phyloP scores from a whole-genome alignment of 1,284 basidiomycete species.

The Mycena citricolor region DNA sequence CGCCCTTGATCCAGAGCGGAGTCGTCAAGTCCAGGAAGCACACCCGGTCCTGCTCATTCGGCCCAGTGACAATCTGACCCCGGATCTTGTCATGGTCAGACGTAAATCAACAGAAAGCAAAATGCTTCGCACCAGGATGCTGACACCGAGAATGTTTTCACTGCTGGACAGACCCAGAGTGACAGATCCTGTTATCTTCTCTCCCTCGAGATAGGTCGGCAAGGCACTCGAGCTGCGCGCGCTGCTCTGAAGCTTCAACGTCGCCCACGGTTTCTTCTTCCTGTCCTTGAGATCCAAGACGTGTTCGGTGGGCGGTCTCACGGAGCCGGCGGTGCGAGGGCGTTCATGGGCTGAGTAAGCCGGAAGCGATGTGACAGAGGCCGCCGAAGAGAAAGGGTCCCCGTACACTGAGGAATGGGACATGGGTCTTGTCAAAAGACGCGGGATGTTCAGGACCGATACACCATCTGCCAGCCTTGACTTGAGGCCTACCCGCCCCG shows the following conservation, averaged over 20 bases:
- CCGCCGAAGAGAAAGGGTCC: slow-evolving; percentile 11
- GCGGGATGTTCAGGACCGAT: no score
- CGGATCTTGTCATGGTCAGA: slow-evolving; percentile 27
- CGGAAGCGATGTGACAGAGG: slow-evolving; percentile 19
- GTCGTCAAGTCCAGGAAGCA: slow-evolving; percentile 34
- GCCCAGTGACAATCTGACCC: slow-evolving; percentile 36
- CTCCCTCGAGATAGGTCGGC: slow-evolving; percentile 33
- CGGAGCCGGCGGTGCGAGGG: slow-evolving; percentile 14
- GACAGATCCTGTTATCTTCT: slow-evolving; percentile 31
- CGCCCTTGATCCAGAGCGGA: slow-evolving; percentile 34
- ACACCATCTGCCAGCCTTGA: no score
- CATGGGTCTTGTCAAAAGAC: no score
- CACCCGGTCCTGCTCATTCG: slow-evolving; percentile 27
- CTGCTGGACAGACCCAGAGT: slow-evolving; percentile 28
- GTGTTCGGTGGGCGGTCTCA: slow-evolving; percentile 16
- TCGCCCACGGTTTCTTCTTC: slow-evolving; percentile 34
- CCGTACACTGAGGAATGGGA: slow-evolving; percentile 15
- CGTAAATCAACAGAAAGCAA: background rate
- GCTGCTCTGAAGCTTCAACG: slow-evolving; percentile 33
- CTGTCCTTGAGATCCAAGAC: slow-evolving; percentile 22
- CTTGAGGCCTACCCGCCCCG: no score
- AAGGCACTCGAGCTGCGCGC: slow-evolving; percentile 25
- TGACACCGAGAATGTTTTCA: slow-evolving; percentile 24
- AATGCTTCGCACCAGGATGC: slow-evolving; percentile 18
- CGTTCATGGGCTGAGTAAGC: slow-evolving; percentile 16